phyloP scores from a whole-genome alignment of 768 basidiomycete species.

The Xerocomellus dryophilus region DNA sequence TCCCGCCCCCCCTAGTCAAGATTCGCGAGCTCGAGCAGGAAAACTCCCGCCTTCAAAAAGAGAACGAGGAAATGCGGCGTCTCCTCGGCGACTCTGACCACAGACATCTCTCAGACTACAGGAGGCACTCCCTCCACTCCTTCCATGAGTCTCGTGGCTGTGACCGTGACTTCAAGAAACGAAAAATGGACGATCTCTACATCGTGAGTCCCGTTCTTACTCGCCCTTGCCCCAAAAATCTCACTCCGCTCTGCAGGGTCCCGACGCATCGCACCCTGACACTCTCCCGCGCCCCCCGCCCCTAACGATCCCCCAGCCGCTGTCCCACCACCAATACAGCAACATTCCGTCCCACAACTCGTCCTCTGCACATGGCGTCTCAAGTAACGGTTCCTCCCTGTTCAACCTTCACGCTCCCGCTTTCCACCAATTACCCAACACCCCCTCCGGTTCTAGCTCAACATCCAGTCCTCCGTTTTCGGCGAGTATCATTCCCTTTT shows the following conservation, averaged over 20 bases:
- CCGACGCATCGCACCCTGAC: slow-evolving; percentile 43
- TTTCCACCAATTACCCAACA: slow-evolving; percentile 63
- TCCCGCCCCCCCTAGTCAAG: slow-evolving; percentile 69
- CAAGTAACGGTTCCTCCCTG: slow-evolving; percentile 40
- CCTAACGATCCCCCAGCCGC: slow-evolving; percentile 58
- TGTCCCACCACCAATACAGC: slow-evolving; percentile 49
- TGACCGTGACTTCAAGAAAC: slow-evolving; percentile 61
- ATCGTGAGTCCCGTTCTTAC: slow-evolving; percentile 35
- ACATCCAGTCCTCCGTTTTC: slow-evolving; percentile 82
- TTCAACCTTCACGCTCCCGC: slow-evolving; percentile 54
- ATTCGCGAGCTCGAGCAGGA: slow-evolving; percentile 84
- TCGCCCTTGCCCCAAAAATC: not conserved
- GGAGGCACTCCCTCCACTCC: slow-evolving; percentile 45
- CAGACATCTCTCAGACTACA: slow-evolving; percentile 41
- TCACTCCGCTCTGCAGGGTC: slow-evolving; percentile 34
- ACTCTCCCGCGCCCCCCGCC: slow-evolving; percentile 47
- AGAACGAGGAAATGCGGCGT: slow-evolving; percentile 73
- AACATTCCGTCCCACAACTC: slow-evolving; percentile 39
- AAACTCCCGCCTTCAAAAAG: slow-evolving; percentile 63
- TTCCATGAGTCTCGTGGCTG: slow-evolving; percentile 48
- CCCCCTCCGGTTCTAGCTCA: slow-evolving; percentile 68
- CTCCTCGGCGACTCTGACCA: slow-evolving; percentile 51
- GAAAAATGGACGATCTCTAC: slow-evolving; percentile 61
- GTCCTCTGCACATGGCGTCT: slow-evolving; percentile 38
- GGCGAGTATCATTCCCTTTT: slow-evolving; percentile 65